phyloP scores from a whole-genome alignment of 2,329 filamentous ascomycete genomes.

The Cladophialophora immunda region DNA sequence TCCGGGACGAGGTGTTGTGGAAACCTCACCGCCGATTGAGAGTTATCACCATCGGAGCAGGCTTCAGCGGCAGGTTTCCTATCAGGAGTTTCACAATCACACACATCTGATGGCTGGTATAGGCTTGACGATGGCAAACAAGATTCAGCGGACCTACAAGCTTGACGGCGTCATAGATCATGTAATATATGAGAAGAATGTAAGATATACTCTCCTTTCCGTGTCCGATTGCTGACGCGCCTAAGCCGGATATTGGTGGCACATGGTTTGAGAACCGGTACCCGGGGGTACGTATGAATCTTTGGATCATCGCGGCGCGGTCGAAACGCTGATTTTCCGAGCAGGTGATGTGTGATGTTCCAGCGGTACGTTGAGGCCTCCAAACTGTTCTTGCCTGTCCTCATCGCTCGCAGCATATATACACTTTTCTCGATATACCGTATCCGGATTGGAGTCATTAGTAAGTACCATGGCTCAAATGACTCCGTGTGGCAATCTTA shows the following conservation, averaged over 20 bases:
- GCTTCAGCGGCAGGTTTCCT: slow-evolving; percentile 32
- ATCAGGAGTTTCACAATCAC: no score
- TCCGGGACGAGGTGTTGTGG: slow-evolving; percentile 21
- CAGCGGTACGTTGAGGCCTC: slow-evolving; percentile 22
- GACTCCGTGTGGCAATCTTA: no score
- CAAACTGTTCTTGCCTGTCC: no score
- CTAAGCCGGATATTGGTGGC: slow-evolving; percentile 40
- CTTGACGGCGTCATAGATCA: slow-evolving; percentile 32
- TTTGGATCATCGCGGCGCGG: no score
- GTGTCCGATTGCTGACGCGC: no score
- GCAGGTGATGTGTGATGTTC: slow-evolving; percentile 38
- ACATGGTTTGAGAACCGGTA: slow-evolving; percentile 42
- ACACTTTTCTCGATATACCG: slow-evolving; percentile 39
- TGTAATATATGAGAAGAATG: slow-evolving; percentile 41
- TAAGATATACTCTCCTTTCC: no score
- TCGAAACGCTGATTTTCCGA: no score
- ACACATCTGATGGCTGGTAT: no score
- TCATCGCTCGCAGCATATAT: slow-evolving; percentile 31
- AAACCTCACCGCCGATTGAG: slow-evolving; percentile 22
- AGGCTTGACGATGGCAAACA: slow-evolving; percentile 40
- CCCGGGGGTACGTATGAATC: slow-evolving; percentile 40
- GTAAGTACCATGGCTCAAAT: no score
- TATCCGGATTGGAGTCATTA: slow-evolving; percentile 53
- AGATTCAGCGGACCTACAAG: slow-evolving; percentile 37
- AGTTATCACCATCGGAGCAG: slow-evolving; percentile 40